Conservation (phyloP, 176 grass and related monocot species). For the Musa acuminata region DNA sequence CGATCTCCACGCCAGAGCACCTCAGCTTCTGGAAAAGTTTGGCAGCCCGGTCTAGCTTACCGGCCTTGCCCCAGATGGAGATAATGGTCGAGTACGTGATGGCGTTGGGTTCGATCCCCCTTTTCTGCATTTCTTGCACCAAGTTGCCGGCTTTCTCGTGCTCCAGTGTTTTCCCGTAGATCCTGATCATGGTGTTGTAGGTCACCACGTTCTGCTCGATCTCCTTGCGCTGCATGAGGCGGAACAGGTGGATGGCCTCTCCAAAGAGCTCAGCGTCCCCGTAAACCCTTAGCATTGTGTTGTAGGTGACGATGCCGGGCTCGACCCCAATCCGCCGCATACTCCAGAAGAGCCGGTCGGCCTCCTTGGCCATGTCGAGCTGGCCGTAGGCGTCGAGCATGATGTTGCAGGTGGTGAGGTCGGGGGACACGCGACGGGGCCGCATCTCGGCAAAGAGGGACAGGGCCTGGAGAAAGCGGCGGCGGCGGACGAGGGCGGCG, state of each 20-base stretch:
- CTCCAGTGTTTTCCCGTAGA: conserved; percentile 88
- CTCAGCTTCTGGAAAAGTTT: conserved; percentile 83
- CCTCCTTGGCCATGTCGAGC: conserved; percentile 70
- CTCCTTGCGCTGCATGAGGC: conserved; percentile 46
- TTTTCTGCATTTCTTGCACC: conserved; percentile 72
- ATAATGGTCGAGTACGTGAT: conserved; percentile 87
- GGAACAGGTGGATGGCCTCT: conserved; percentile 81
- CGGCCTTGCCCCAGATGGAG: conserved; percentile 85
- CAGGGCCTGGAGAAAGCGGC: conserved; percentile 54
- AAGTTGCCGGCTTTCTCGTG: conserved; percentile 81
- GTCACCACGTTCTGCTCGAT: conserved; percentile 76
- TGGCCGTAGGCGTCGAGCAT: conserved; percentile 82
- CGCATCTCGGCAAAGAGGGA: conserved; percentile 90
- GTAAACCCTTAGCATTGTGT: conserved; percentile 93
- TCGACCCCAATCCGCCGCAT: conserved; percentile 58
- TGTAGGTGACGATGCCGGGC: conserved; percentile 75
- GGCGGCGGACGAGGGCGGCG: conserved; percentile 56
- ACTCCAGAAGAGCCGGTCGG: conserved; percentile 81
- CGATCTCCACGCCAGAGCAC: conserved; percentile 63
- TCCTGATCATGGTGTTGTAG: conserved; percentile 87
- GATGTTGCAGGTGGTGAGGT: conserved; percentile 82
- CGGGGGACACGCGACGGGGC: conserved; percentile 44
- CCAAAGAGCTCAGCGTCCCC: conserved; percentile 86
- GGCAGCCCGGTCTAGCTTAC: conserved; percentile 68
- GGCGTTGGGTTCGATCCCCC: conserved; percentile 59